phyloP scores from a whole-genome alignment of 768 basidiomycete species.

The Kwoniella mangroviensis region DNA sequence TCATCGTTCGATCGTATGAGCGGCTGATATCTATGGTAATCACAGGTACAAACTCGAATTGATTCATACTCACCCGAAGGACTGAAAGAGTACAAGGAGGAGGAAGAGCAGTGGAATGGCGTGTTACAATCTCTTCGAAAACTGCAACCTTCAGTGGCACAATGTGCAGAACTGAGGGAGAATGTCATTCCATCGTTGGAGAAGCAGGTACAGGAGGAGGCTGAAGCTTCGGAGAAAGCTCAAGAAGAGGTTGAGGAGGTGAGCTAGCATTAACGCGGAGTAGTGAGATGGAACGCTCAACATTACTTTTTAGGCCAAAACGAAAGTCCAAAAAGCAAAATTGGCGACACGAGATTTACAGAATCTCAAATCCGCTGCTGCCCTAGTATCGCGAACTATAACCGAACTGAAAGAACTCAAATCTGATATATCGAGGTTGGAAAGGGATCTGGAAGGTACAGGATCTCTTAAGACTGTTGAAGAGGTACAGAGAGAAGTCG shows the following conservation, averaged over 20 bases:
- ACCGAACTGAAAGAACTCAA: conserved; percentile 61
- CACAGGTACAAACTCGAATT: conserved; percentile 70
- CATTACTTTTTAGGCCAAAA: conserved; percentile 60
- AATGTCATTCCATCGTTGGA: conserved; percentile 67
- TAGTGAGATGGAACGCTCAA: too few relatives aligned
- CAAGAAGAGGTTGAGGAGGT: conserved; percentile 70
- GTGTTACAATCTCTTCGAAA: conserved; percentile 67
- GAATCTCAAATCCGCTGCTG: conserved; percentile 63
- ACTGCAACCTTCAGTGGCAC: conserved; percentile 64
- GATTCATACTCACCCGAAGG: conserved; percentile 64
- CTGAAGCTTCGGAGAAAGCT: conserved; percentile 64
- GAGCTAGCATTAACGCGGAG: conserved; percentile 19
- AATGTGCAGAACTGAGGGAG: conserved; percentile 64
- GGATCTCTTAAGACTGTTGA: conserved; percentile 82
- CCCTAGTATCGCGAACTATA: conserved; percentile 47
- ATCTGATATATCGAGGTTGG: conserved; percentile 68
- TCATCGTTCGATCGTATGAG: neutral
- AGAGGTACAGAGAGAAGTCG: conserved; percentile 80
- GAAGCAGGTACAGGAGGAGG: conserved; percentile 64
- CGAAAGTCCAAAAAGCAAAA: conserved; percentile 65
- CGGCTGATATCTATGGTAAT: neutral
- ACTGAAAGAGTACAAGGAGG: conserved; percentile 59
- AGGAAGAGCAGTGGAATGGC: conserved; percentile 67
- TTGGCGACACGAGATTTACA: conserved; percentile 61
- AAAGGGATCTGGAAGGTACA: conserved; percentile 70